Evolutionary conservation across 495 filamentous ascomycete genomes (phyloP).

Genomic region (Achaetomiella virescens): DNA sequence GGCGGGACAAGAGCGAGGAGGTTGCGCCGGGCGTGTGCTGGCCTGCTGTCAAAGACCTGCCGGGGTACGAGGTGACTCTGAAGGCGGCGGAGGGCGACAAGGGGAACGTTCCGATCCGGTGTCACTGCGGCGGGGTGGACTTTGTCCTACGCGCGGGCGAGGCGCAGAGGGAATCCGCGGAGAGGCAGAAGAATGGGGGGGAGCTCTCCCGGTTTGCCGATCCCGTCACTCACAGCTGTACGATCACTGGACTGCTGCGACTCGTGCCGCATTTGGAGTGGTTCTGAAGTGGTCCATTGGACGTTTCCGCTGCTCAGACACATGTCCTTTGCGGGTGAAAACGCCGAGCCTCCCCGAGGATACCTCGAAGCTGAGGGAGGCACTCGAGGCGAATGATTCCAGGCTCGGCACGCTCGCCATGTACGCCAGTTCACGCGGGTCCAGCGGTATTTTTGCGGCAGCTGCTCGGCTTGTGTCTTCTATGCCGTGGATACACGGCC

Average conservation of each 20-base stretch:
- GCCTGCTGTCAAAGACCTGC: not conserved
- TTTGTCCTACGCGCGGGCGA: slow-evolving; percentile 26
- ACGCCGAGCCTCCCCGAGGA: slow-evolving; percentile 18
- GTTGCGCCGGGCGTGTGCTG: not conserved
- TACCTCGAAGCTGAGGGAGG: slow-evolving; percentile 19
- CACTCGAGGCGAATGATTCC: slow-evolving; percentile 20
- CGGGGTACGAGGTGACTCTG: not conserved
- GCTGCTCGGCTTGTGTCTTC: slow-evolving; percentile 49
- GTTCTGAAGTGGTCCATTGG: slow-evolving; percentile 45
- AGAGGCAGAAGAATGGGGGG: not conserved
- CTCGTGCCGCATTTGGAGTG: slow-evolving; percentile 44
- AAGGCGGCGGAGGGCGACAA: not conserved
- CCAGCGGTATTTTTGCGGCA: slow-evolving; percentile 46
- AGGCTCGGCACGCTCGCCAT: slow-evolving; percentile 40
- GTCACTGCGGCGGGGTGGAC: slow-evolving; percentile 47
- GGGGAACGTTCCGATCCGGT: slow-evolving; percentile 32
- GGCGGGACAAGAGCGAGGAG: slow-evolving; percentile 19
- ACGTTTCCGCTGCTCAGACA: slow-evolving; percentile 26
- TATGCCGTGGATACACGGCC: slow-evolving; percentile 40
- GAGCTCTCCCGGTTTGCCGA: slow-evolving; percentile 38
- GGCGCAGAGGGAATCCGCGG: slow-evolving; percentile 21
- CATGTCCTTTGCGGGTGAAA: slow-evolving; percentile 15
- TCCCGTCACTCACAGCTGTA: slow-evolving; percentile 33
- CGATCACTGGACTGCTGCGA: slow-evolving; percentile 44
- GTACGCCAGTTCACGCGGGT: slow-evolving; percentile 42